Base-by-base conservation (phyloP, 129 eudicot species). In the Gnaphalium uliginosum region DNA sequence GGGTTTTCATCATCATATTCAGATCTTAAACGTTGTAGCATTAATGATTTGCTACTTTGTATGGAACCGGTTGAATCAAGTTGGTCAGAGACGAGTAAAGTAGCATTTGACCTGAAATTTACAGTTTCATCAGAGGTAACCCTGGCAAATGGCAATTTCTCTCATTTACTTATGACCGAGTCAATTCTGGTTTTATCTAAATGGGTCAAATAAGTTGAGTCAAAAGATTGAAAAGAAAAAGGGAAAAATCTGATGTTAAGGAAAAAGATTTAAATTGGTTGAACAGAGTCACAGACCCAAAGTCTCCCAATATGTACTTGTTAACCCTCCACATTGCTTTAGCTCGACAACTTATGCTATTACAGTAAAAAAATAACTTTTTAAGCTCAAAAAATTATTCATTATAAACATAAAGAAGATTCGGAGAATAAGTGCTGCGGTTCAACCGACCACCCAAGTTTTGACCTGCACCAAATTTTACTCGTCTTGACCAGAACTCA, bases 1-100 rank as follows among this genome's bases (percentile, higher is more conserved):
- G 94, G 93, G 80, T 86, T 89, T 81, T 94, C 99, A 15, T 94
- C 96, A 61, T 87, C 97, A 23, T 87, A 91, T 26, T 87, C 86
- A 7, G 98, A 85, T 74, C 98, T 76, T 68, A 93, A 73, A 50
- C 91, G 87, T 46, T 88, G 92, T 29, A 93, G 90, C 48, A 92
- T 90, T 61, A 82, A 75, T 14, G 98, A 90, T 74, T 88, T 90
- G 83, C 96, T 88, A 60, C 88, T 93, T 74, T 86, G 88, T 24
- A 86, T 83, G 26, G 91, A 77, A 6, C 85, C 62, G 8, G 30
- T 69, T 0, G 81, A 59, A 67, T 85, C 86, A 24, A 84, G 83
- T 51, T 71, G 83, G 43, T 89, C 89, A 0, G 95, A 85, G 27
- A 88, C 89, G 6, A 86, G 46, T 18, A 93, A 76, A 76, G 83